Percentiles rank a stretch among this genome's conserved stretches.
Conservation (phyloP, 305 asterid species). For the Solanum chacoense region DNA sequence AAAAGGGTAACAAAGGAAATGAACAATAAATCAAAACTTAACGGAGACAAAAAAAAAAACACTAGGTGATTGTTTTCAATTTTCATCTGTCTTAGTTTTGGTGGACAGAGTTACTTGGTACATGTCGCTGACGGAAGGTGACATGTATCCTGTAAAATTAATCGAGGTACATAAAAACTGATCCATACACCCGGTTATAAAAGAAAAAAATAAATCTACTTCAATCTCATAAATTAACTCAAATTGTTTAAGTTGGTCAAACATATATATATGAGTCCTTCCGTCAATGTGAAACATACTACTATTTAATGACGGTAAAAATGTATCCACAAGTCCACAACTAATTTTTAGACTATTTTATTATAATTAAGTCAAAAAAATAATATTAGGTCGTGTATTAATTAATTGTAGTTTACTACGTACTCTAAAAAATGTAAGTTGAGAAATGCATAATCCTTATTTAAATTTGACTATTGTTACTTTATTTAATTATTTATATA, state of each 20-base stretch:
- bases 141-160: no score
- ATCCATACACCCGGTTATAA: neutral
- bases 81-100: neutral
- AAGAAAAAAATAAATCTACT: neutral
- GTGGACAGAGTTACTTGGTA: no score
- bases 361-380: neutral
- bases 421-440: neutral
- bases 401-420: neutral
- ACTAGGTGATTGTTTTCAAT: no score
- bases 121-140: rapidly evolving
- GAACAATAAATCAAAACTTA: neutral
- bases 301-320: neutral
- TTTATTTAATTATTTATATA: neutral
- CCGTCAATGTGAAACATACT: neutral
- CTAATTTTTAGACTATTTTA: neutral
- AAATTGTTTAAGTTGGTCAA: neutral
- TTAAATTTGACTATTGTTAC: neutral
- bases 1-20: neutral
- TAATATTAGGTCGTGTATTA: neutral
- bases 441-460: neutral
- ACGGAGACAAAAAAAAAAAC: neutral
- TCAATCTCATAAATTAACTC: neutral
- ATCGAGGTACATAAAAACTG: no score
- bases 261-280: neutral
- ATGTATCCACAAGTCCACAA: neutral